These are phyloP conservation scores for Pelargonium cotyledonis DNA, from an alignment of 441 rosid genomes.

Conservation along the genomic window DNA sequence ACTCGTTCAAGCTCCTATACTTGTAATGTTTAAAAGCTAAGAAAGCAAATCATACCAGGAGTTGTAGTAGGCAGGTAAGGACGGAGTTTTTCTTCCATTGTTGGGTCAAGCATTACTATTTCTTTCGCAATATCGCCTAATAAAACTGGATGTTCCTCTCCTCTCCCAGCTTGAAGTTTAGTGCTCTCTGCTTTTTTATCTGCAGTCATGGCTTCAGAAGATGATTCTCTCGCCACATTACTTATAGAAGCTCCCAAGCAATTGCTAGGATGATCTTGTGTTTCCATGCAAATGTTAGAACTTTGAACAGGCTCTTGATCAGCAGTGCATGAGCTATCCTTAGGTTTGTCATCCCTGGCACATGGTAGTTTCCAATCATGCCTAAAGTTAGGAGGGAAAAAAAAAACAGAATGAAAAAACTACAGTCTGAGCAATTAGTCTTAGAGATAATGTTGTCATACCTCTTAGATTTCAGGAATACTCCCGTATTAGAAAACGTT, in stretches of 20 bases:
- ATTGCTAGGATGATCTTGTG: constrained; percentile 10
- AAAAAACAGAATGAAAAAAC: neutral
- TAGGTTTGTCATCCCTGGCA: constrained; percentile 14
- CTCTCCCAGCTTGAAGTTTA: constrained; percentile 10
- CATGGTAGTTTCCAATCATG: constrained; percentile 16
- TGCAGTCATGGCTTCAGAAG: constrained; percentile 11
- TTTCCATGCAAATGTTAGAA: constrained; percentile 8
- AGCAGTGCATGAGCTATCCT: constrained; percentile 10
- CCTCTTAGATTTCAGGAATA: constrained; percentile 18
- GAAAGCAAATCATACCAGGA: constrained; percentile 25
- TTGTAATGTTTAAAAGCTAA: neutral
- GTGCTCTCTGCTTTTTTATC: constrained; percentile 14
- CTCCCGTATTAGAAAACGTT: constrained; percentile 5
- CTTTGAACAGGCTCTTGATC: constrained; percentile 14
- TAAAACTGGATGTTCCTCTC: constrained; percentile 18
- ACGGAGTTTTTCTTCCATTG: constrained; percentile 8
- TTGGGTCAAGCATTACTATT: constrained; percentile 11
- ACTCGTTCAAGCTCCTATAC: constrained; percentile 6
- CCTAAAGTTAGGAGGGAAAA: constrained; percentile 14
- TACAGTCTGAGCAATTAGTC: neutral
- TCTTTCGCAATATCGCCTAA: constrained; percentile 19
- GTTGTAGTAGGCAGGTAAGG: constrained; percentile 26
- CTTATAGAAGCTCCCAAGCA: constrained; percentile 9
- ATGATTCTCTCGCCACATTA: constrained; percentile 15
- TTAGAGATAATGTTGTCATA: constrained; percentile 17